A percentile compares a stretch with the other conserved stretches of the same genome.
Conservation (phyloP, 176 grass and related monocot genomes). For the Stipa capillata region DNA sequence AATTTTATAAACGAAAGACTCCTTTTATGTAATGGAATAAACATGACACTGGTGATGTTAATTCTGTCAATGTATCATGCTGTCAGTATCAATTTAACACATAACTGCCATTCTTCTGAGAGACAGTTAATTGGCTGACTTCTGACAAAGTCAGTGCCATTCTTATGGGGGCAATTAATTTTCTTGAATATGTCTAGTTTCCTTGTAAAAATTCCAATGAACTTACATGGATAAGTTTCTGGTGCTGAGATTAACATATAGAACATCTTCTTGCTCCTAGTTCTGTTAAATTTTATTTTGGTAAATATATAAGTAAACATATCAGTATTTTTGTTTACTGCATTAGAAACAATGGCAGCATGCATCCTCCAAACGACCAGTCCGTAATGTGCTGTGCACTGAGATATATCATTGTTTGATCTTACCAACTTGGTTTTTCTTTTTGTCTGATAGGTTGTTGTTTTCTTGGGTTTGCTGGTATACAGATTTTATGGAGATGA, state of each 20-base stretch:
- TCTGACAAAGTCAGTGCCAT: not conserved
- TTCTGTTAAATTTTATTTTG: not conserved
- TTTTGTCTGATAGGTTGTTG: conserved; percentile 71
- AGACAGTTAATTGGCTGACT: not conserved
- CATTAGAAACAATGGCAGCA: not conserved
- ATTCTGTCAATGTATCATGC: not conserved
- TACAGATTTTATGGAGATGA: conserved; percentile 99
- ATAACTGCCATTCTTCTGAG: not conserved
- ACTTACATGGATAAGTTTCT: not conserved
- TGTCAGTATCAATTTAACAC: not conserved
- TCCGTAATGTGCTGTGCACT: not conserved
- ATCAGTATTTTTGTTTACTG: not conserved
- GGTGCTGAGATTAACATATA: not conserved
- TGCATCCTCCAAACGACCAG: not conserved
- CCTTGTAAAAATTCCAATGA: not conserved
- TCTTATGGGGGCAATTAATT: not conserved
- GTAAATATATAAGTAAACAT: not conserved
- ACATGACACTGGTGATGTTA: not conserved
- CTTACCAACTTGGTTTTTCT: conserved; percentile 27
- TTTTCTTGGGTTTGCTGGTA: conserved; percentile 87
- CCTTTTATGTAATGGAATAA: not conserved
- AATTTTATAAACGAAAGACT: not conserved
- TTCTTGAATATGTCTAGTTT: not conserved
- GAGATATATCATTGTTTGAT: not conserved
- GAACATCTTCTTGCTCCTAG: not conserved